Evolutionary conservation across 768 basidiomycete genomes (phyloP).

Genomic region (Chalciporus chontae): DNA sequence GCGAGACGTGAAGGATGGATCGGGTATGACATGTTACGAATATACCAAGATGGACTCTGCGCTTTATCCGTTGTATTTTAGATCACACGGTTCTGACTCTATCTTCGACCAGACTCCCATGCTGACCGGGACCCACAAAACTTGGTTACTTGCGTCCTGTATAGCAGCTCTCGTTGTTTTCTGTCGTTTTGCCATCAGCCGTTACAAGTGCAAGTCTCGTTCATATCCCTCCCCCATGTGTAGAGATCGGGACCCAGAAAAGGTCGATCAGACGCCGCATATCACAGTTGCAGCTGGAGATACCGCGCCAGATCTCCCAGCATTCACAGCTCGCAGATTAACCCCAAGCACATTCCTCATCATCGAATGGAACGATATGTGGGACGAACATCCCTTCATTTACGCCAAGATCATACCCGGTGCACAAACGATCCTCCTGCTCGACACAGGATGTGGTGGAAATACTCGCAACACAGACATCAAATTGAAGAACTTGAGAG

Average conservation of each 20-base stretch:
- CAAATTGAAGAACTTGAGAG: constrained; percentile 40
- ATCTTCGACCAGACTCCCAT: not conserved
- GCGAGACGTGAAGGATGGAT: no score
- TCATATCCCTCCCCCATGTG: constrained; percentile 10
- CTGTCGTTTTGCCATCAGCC: not conserved
- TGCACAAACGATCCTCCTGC: constrained; percentile 41
- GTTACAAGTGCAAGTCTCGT: not conserved
- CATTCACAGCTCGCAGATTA: constrained; percentile 36
- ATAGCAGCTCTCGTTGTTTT: not conserved
- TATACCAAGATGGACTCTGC: no score
- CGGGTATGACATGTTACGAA: no score
- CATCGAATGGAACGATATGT: constrained; percentile 50
- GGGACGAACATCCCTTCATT: constrained; percentile 51
- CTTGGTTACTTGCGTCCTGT: not conserved
- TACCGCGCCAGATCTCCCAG: constrained; percentile 9
- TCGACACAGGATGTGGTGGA: constrained; percentile 58
- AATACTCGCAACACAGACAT: constrained; percentile 38
- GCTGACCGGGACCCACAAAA: not conserved
- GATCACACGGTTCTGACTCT: not conserved
- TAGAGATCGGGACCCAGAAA: constrained; percentile 1
- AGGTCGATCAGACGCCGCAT: not conserved
- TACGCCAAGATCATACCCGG: constrained; percentile 44
- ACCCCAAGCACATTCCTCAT: constrained; percentile 40
- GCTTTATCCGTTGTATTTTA: not conserved
- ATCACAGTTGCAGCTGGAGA: not conserved